Percentiles rank a stretch among this genome's conserved stretches.
These are phyloP conservation scores for Hibiscus trionum DNA, from an alignment of 345 rosid genomes.

Conservation along the genomic window DNA sequence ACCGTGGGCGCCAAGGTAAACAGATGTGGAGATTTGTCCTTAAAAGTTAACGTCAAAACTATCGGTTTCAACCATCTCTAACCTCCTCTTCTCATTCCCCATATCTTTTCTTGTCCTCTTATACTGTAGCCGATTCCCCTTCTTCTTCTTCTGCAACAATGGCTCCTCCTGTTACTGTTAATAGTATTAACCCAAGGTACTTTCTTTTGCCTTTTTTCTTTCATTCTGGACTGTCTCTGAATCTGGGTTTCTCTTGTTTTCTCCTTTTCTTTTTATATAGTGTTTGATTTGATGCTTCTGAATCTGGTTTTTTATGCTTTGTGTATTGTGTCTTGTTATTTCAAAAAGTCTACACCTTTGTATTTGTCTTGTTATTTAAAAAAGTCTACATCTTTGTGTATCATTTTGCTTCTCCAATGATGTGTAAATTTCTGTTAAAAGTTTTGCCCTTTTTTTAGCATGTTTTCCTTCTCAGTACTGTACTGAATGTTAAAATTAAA, in stretches of 20 bases:
- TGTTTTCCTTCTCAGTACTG: neutral
- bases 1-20: neutral
- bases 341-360: constrained; percentile 1
- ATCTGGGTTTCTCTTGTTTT: constrained; percentile 16
- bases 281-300: constrained; percentile 7
- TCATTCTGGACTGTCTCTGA: constrained; percentile 6
- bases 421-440: too few species aligned
- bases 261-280: neutral
- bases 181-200: constrained; percentile 75
- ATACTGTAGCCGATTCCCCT: constrained; percentile 27
- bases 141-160: constrained; percentile 22
- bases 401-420: too few species aligned
- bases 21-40: constrained; percentile 60
- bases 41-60: constrained; percentile 18
- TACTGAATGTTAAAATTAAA: too few species aligned
- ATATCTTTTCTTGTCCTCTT: constrained; percentile 33
- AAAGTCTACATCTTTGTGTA: too few species aligned
- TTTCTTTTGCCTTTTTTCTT: neutral
- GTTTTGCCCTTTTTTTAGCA: neutral
- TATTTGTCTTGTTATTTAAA: neutral
- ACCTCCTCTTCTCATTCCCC: constrained; percentile 17
- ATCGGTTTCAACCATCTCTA: constrained; percentile 10
- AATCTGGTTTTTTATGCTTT: constrained; percentile 2
- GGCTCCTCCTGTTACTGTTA: constrained; percentile 31
- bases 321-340: neutral